Evolutionary conservation across 2,329 filamentous ascomycete genomes (phyloP).

Genomic region (Xylariaceae sp.): DNA sequence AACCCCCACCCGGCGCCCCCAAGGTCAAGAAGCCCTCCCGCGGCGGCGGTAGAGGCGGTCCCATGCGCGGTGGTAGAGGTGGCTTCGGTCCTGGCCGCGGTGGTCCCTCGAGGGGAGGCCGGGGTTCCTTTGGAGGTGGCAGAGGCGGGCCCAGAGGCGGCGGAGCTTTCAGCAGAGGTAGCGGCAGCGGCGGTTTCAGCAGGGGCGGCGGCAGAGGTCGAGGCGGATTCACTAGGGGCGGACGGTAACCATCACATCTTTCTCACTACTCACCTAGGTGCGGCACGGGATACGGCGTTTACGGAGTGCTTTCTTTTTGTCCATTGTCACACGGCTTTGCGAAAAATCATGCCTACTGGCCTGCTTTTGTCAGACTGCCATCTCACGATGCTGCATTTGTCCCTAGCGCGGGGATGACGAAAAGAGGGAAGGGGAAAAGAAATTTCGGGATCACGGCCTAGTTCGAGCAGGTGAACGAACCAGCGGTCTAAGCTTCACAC

Average conservation of each 20-base stretch:
- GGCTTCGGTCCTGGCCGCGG: conserved; percentile 58
- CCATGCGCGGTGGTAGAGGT: conserved; percentile 30
- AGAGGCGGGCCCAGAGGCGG: conserved; percentile 34
- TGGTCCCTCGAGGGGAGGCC: conserved; percentile 20
- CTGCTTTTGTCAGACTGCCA: too few relatives aligned
- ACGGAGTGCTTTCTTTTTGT: too few relatives aligned
- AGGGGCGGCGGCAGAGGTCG: conserved; percentile 23
- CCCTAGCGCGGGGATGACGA: too few relatives aligned
- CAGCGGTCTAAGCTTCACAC: too few relatives aligned
- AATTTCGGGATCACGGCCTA: too few relatives aligned
- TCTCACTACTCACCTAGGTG: conserved; percentile 1
- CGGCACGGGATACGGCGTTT: too few relatives aligned
- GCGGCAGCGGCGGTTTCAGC: conserved; percentile 20
- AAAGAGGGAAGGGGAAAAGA: too few relatives aligned
- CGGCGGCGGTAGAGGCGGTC: conserved; percentile 50
- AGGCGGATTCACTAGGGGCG: conserved; percentile 24
- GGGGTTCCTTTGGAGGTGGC: conserved; percentile 28
- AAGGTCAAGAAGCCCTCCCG: conserved; percentile 65
- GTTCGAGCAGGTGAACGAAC: too few relatives aligned
- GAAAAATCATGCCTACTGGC: too few relatives aligned
- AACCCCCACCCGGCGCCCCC: conserved; percentile 62
- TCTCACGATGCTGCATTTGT: too few relatives aligned
- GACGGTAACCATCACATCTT: conserved; percentile 17
- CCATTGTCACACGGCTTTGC: too few relatives aligned
- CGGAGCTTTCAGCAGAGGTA: conserved; percentile 25